A percentile compares a stretch with the other conserved stretches of the same genome.
Conservation (phyloP, 306 rosid genomes). For the Inga leiocalycina region DNA sequence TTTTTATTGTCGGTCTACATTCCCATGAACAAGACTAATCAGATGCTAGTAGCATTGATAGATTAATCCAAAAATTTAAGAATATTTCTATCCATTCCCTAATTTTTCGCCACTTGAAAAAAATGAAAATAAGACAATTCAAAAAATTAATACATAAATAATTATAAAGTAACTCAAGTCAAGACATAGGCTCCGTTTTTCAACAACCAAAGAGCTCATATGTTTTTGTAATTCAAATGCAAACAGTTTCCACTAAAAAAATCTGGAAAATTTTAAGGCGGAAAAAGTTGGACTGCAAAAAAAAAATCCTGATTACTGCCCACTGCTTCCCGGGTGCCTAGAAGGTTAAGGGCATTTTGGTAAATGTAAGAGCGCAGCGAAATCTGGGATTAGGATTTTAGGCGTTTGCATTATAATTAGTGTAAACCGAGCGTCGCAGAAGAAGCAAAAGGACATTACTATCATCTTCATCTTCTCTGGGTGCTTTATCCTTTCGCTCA, state of each 20-base stretch:
- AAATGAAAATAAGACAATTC: no score
- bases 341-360: neutral
- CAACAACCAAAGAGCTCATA: neutral
- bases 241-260: neutral
- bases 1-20: accelerated
- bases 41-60: no score
- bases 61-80: no score
- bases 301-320: neutral
- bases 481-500: constrained; percentile 35
- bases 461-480: neutral
- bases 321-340: neutral
- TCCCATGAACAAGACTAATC: no score
- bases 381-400: neutral
- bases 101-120: no score
- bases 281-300: neutral
- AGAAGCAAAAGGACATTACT: neutral
- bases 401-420: neutral
- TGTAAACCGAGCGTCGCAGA: neutral
- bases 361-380: neutral
- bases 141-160: no score
- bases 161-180: no score
- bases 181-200: no score
- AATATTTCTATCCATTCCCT: no score
- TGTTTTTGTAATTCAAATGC: neutral
- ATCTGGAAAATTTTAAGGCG: neutral